Evolutionary conservation across 1,284 basidiomycete species (phyloP), one percentile per base, ranked within the genome.

Genomic region (Microstroma glucosiphilum): DNA sequence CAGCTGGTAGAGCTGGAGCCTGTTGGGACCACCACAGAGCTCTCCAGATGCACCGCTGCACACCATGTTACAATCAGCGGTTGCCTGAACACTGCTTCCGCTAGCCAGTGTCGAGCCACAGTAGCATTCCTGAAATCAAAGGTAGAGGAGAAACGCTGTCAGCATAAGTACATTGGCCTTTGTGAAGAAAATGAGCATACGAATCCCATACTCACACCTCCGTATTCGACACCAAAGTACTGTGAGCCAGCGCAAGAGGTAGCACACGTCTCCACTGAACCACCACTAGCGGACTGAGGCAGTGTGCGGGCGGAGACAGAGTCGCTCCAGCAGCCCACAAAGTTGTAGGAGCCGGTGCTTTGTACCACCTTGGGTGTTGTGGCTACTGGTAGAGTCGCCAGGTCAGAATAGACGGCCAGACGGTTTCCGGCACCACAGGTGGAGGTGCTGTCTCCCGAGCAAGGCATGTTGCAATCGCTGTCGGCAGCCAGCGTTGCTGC

Each of bases 171-270:
- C n/a, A n/a, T n/a, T n/a, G n/a, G n/a, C n/a, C n/a, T n/a, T n/a
- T n/a, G n/a, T n/a, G n/a, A n/a, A n/a, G n/a, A n/a, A n/a, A n/a
- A n/a, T n/a, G n/a, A n/a, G n/a, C n/a, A n/a, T n/a, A n/a, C n/a
- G n/a, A n/a, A n/a, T n/a, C n/a, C n/a, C n/a, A n/a, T n/a, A n/a
- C n/a, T n/a, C n/a, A n/a, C n/a, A 67, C 85, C 80, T 7, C 68
- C 60, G 69, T 80, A 85, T 75, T 87, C 85, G 54, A 83, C 73
- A 40, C 87, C 87, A 40, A 86, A 81, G 17, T 85, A 75, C 15
- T 81, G 80, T 69, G 84, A 88, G 15, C 86, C 86, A 56, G 85
- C 85, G 75, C 88, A 89, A 0, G 85, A 84, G 49, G 82, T 75
- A 1, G 86, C 85, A 76, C 87, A 88, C 40, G 80, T 80, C 68